Base-by-base conservation (phyloP, 331 rosid genomes). In the Telfairia occidentalis region DNA sequence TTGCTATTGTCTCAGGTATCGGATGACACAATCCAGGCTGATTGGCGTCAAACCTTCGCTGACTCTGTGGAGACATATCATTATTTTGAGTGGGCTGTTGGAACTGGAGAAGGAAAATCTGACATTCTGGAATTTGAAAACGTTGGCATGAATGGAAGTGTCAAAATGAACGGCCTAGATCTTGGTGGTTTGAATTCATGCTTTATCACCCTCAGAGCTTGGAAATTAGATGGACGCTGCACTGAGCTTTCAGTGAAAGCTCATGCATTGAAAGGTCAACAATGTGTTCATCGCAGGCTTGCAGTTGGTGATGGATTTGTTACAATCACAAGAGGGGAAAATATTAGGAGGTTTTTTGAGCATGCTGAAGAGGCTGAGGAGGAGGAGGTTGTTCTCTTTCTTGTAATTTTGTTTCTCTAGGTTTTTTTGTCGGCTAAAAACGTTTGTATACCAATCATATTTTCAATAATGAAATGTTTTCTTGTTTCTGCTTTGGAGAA, bases 361-460 rank as follows among this genome's bases (percentile, higher is more conserved):
- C 96, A 92, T 82, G 99, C 97, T 81, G 99, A 95, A 89, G 99
- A 95, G 87, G 97, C 99, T 15, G 99, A 95, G 83, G 99, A 95
- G 84, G 99, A 95, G 79, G 99, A 95, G 99, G 99, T 95, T 82
- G 82, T 77, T 61, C 66, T 61, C 72, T 73, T 78, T 78, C 77
- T 52, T 16, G 34, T 29, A 42, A 71, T 72, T 85, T 76, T 72
- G 72, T 77, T 70, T 73, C 43, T 76, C 59, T 45, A 32, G 71
- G 58, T 59, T 84, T 71, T 74, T 35, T 63, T 48, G 32, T 73
- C 81, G 37, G 43, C 76, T 55, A 42, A 49, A 78, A 18, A 71
- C 42, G 35, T 67, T 34, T 69, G 53, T 46, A 72, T 67, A 29
- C 55, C 29, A 73, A 16, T 74, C 46, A 11, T 77, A 46, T 9